A percentile compares a stretch with the other conserved stretches of the same genome.
Conservation (phyloP, 495 filamentous ascomycete genomes). For the Tuber magnatum region DNA sequence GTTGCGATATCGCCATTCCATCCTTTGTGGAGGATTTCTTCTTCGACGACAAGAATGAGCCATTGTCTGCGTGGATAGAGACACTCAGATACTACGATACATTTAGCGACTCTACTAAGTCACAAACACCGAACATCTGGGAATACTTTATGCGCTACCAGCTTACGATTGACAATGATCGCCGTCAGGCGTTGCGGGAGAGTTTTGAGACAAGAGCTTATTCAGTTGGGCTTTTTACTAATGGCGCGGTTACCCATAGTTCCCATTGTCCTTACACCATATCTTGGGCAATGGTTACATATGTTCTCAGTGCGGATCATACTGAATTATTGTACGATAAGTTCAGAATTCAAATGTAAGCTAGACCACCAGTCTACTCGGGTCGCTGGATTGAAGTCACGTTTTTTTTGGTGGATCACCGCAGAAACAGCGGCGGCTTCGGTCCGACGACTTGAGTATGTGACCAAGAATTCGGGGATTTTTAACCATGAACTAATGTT, state of each 20-base stretch:
- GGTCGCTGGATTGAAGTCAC: too few species aligned
- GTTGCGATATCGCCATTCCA: not conserved
- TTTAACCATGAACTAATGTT: not conserved
- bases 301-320: not conserved
- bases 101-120: not conserved
- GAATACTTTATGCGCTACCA: not conserved
- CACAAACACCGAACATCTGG: not conserved
- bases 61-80: not conserved
- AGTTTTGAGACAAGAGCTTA: not conserved
- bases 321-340: not conserved
- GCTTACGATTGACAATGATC: not conserved
- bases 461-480: not conserved
- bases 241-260: not conserved
- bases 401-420: too few species aligned
- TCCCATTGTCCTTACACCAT: not conserved
- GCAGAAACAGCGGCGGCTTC: too few species aligned
- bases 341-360: not conserved
- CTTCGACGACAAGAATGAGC: not conserved
- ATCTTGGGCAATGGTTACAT: not conserved
- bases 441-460: too few species aligned
- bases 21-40: conserved; percentile 3
- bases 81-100: not conserved
- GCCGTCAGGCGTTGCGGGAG: not conserved
- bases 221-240: not conserved
- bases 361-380: not conserved